Evolutionary conservation across 257 asterid genomes (phyloP).

Genomic region (Solanum virginianum): DNA sequence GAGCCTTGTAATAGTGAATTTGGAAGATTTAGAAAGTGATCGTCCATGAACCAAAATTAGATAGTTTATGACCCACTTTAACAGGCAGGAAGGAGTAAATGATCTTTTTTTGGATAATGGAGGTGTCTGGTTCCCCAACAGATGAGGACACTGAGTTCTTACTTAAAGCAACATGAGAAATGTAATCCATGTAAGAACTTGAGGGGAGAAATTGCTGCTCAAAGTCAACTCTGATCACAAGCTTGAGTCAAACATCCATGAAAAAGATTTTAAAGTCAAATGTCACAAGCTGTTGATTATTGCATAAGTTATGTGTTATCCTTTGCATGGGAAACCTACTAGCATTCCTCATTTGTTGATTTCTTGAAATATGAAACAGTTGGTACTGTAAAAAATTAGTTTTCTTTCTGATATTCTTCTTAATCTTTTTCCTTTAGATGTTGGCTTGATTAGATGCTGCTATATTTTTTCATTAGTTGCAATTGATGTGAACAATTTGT

Average conservation of each 20-base stretch:
- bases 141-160: neutral
- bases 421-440: neutral
- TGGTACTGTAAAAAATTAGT: neutral
- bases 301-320: neutral
- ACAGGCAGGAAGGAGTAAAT: neutral
- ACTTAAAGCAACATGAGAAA: neutral
- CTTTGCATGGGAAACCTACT: neutral
- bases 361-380: neutral
- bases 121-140: neutral
- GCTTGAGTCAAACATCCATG: neutral
- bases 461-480: neutral
- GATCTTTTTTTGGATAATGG: neutral
- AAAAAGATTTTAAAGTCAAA: neutral
- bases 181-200: neutral
- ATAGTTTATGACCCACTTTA: neutral
- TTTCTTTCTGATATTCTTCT: neutral
- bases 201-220: neutral
- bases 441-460: neutral
- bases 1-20: neutral
- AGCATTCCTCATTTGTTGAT: neutral
- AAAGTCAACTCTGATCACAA: neutral
- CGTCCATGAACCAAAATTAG: neutral
- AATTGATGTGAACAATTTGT: neutral
- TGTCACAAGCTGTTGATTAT: neutral
- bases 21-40: neutral